Evolutionary conservation across 2,329 filamentous ascomycete species (phyloP).

Genomic region (Arthrobotrys sphaeroides): DNA sequence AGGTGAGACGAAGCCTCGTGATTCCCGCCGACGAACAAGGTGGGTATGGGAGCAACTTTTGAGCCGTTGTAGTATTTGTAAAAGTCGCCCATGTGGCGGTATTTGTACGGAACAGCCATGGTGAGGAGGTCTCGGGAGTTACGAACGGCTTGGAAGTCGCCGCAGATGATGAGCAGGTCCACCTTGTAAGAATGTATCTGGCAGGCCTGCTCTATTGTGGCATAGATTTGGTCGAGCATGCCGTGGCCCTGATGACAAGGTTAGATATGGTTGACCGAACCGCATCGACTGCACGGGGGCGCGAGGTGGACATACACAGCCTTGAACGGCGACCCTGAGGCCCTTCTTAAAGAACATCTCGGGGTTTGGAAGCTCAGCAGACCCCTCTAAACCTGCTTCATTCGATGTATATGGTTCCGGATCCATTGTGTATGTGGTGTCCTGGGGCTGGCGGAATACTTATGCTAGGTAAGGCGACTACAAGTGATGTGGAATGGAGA

Average conservation of each 20-base stretch:
- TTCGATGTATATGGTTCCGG: conserved; percentile 14
- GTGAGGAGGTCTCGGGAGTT: conserved; percentile 87
- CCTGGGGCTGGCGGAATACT: not conserved
- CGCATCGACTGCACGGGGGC: conserved; percentile 7
- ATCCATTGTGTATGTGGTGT: conserved; percentile 19
- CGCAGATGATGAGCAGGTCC: conserved; percentile 91
- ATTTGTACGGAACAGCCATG: conserved; percentile 90
- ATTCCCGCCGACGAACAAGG: conserved; percentile 91
- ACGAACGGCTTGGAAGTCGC: conserved; percentile 93
- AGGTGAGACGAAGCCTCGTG: conserved; percentile 92
- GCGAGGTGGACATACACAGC: conserved; percentile 72
- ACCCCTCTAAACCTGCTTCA: conserved; percentile 1
- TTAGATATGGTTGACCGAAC: conserved; percentile 27
- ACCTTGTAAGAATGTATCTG: conserved; percentile 67
- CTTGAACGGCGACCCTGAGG: conserved; percentile 83
- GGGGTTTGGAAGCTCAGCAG: not conserved
- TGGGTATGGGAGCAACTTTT: conserved; percentile 82
- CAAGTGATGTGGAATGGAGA: not conserved
- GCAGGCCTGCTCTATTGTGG: conserved; percentile 75
- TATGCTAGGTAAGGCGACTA: not conserved
- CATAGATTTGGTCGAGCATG: conserved; percentile 89
- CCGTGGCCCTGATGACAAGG: conserved; percentile 78
- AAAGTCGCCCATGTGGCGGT: conserved; percentile 88
- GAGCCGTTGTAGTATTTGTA: conserved; percentile 89
- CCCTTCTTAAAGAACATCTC: conserved; percentile 60